These are phyloP conservation scores for Epicoccum nigrum DNA, from an alignment of 2,329 filamentous ascomycete species.

Conservation along the genomic window DNA sequence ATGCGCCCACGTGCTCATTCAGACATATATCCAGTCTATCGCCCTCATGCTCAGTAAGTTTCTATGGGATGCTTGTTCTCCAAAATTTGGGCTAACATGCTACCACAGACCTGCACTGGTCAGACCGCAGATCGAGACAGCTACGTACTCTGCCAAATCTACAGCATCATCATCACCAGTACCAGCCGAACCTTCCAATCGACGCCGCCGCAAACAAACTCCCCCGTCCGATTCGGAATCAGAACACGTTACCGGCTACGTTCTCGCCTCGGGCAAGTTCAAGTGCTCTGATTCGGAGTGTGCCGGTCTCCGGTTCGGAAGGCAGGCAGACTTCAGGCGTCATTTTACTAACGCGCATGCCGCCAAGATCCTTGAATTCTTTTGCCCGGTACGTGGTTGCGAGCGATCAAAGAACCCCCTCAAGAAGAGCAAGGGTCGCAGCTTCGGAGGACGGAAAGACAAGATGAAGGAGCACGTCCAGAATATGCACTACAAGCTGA, in stretches of 20 bases:
- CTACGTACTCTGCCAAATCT: not conserved
- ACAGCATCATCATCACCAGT: not conserved
- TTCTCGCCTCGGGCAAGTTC: slow-evolving; percentile 33
- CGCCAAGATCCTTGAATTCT: slow-evolving; percentile 23
- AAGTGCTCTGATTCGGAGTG: slow-evolving; percentile 31
- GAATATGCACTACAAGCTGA: slow-evolving; percentile 27
- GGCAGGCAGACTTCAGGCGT: slow-evolving; percentile 41
- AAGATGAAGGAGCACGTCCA: slow-evolving; percentile 39
- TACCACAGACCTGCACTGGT: not conserved
- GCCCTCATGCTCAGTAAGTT: not conserved
- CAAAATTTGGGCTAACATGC: not conserved
- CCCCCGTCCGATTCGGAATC: not conserved
- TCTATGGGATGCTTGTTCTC: not conserved
- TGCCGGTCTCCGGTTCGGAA: slow-evolving; percentile 28
- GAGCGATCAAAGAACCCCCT: slow-evolving; percentile 21
- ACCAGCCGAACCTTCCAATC: not conserved
- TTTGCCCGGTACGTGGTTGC: slow-evolving; percentile 30
- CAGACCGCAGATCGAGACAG: not conserved
- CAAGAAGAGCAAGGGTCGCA: slow-evolving; percentile 28
- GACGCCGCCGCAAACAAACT: not conserved
- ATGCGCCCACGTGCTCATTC: not conserved
- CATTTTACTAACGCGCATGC: slow-evolving; percentile 34
- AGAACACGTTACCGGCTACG: slow-evolving; percentile 30
- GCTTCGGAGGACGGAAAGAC: slow-evolving; percentile 39
- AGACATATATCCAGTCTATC: not conserved